Conservation (phyloP, 352 stramenopile species). For the Globisporangium middletonii region DNA sequence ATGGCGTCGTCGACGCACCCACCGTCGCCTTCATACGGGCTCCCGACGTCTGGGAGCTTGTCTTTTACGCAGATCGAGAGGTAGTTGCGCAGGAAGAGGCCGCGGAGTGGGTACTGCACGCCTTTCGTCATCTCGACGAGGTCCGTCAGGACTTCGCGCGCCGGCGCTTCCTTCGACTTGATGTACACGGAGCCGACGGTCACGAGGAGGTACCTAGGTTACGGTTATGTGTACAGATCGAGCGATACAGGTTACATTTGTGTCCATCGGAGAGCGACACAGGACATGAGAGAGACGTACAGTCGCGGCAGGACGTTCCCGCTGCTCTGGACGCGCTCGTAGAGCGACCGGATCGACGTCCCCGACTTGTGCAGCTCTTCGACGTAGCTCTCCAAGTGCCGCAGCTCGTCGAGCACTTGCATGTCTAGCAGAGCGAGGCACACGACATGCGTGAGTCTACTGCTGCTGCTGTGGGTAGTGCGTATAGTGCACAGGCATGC, state of each 20-base stretch:
- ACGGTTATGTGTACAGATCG: not conserved
- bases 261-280: not conserved
- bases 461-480: too few species aligned
- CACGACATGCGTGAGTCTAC: not conserved
- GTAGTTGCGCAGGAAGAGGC: conserved; percentile 98
- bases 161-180: conserved; percentile 57
- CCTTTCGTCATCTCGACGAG: conserved; percentile 98
- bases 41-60: conserved; percentile 90
- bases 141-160: conserved; percentile 94
- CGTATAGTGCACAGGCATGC: not conserved
- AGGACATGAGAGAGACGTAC: conserved; percentile 16
- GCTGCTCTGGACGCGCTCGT: conserved; percentile 94
- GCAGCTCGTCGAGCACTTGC: conserved; percentile 91
- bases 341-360: conserved; percentile 90
- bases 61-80: conserved; percentile 90
- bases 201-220: conserved; percentile 90
- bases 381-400: conserved; percentile 93
- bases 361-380: conserved; percentile 69
- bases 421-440: conserved; percentile 35
- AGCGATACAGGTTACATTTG: not conserved
- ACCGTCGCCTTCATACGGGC: conserved; percentile 62
- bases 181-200: conserved; percentile 96
- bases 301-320: conserved; percentile 94
- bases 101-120: conserved; percentile 97
- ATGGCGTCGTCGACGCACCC: conserved; percentile 88